Base-by-base conservation (phyloP, 106 monocot species). In the Dendrobium huoshanense region DNA sequence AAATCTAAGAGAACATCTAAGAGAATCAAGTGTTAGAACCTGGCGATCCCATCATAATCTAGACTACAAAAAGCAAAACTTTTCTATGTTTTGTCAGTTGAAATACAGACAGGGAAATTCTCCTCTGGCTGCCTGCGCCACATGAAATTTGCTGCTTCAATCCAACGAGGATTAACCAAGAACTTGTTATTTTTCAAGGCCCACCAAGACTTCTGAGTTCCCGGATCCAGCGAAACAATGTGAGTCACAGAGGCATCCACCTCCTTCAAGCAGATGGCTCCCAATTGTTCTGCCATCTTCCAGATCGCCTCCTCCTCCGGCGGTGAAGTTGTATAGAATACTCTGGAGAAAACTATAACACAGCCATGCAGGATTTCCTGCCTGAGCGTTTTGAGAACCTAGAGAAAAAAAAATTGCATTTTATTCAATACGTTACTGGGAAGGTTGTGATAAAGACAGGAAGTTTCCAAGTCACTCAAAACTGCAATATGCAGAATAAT, bases 141-240 rank as follows among this genome's bases (percentile, higher is more conserved):
- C 67, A 89, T 67, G 73, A 76, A 95, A 72, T 85, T 87, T 18
- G 99, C 87, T 0, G 85, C 95, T 73, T 99, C 95, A 24, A 95
- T 83, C 99, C 99, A 99, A 9, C 82, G 73, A n/a, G 91, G 92
- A 75, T 81, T 85, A 9, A 99, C 95, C 84, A 99, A 73, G 55
- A 93, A 95, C 80, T 93, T 99, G 27, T 86, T 82, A 47, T 93
- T 91, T 41, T 85, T 64, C 67, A 85, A 27, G 2, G 95, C 99
- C 99, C 95, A 99, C 4, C 82, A 77, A 13, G 95, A 85, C 79
- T 93, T 91, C 56, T 86, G 72, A 8, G 95, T 99, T 58, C 83
- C 86, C 4, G 44, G 29, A 56, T 88, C 84, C 43, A 24, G 79
- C 8, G 99, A 79, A 45, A 99, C 80, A 0, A 99, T 86, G 41